A percentile compares a stretch with the other conserved stretches of the same genome.
Evolutionary conservation across 345 rosid species (phyloP).

Genomic region (Gossypium turneri): DNA sequence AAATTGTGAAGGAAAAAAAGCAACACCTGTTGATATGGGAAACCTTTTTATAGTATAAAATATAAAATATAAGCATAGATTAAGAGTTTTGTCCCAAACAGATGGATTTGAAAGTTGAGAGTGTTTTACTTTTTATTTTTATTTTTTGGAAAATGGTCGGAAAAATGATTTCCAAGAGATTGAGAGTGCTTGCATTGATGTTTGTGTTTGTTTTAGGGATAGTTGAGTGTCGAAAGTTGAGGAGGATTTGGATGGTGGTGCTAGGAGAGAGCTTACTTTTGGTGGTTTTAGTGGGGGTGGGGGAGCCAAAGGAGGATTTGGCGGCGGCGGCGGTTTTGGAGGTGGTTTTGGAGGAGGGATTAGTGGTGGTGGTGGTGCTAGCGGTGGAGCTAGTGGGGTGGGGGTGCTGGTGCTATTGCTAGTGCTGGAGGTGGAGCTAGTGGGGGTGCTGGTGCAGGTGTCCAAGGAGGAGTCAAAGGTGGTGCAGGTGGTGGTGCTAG

Average conservation of each 20-base stretch:
- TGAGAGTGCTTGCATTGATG: conserved; percentile 17
- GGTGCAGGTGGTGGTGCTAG: conserved; percentile 14
- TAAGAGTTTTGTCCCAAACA: too few relatives aligned
- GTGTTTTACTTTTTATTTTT: background rate
- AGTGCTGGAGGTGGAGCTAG: conserved; percentile 11
- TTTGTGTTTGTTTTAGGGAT: conserved; percentile 29
- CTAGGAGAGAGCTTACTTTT: background rate
- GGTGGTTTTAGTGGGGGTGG: conserved; percentile 13
- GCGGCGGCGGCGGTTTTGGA: background rate
- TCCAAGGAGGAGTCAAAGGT: background rate
- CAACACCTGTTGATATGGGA: too few relatives aligned
- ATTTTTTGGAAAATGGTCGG: conserved; percentile 20
- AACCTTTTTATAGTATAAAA: too few relatives aligned
- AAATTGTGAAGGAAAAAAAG: too few relatives aligned
- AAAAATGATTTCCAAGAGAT: conserved; percentile 7
- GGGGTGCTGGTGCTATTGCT: conserved; percentile 6
- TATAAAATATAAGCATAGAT: too few relatives aligned
- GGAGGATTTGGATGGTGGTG: conserved; percentile 3
- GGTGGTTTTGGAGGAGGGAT: background rate
- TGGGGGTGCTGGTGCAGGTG: background rate
- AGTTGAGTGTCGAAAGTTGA: conserved; percentile 33
- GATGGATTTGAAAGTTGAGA: background rate
- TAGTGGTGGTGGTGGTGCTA: background rate
- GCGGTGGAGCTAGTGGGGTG: background rate
- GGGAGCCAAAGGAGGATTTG: background rate